These are phyloP conservation scores for Trypanosoma grayi DNA, from an alignment of 208 protist genomes.

Conservation along the genomic window DNA sequence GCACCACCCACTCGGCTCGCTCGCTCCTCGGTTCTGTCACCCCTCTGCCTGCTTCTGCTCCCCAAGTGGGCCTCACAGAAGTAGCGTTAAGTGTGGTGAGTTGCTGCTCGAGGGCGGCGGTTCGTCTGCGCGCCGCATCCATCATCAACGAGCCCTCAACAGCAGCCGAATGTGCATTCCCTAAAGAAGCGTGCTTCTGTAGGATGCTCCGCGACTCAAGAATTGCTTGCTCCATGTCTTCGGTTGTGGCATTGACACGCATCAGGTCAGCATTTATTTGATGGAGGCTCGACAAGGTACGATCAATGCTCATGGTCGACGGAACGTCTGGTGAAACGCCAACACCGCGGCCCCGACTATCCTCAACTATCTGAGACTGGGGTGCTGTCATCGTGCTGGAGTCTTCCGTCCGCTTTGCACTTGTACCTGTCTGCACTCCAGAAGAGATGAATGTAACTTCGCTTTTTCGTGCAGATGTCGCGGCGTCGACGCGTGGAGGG, in stretches of 20 bases:
- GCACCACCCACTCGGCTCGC: background rate
- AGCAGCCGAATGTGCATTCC: slow-evolving; percentile 33
- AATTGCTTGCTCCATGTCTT: slow-evolving; percentile 76
- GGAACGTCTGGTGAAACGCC: slow-evolving; percentile 2
- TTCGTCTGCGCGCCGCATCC: slow-evolving; percentile 46
- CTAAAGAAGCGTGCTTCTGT: slow-evolving; percentile 45
- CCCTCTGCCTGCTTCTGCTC: background rate
- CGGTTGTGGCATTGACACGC: slow-evolving; percentile 58
- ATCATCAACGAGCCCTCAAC: slow-evolving; percentile 57
- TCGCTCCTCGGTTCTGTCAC: background rate
- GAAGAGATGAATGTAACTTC: slow-evolving; percentile 2
- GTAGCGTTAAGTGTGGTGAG: slow-evolving; percentile 32
- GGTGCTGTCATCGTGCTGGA: slow-evolving; percentile 11
- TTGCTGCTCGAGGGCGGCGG: slow-evolving; percentile 57
- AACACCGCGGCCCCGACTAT: background rate
- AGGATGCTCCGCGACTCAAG: slow-evolving; percentile 59
- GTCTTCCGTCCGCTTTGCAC: slow-evolving; percentile 12
- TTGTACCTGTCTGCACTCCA: slow-evolving; percentile 16
- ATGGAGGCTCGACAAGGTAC: slow-evolving; percentile 50
- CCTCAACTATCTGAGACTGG: background rate
- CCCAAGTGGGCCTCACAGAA: background rate
- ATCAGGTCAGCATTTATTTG: slow-evolving; percentile 61
- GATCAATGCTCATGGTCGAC: slow-evolving; percentile 38
- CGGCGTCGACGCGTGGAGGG: background rate
- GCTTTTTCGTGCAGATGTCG: background rate